These are phyloP conservation scores for Maudiozyma humilis DNA, from an alignment of 1,139 yeast genomes.

Conservation along the genomic window DNA sequence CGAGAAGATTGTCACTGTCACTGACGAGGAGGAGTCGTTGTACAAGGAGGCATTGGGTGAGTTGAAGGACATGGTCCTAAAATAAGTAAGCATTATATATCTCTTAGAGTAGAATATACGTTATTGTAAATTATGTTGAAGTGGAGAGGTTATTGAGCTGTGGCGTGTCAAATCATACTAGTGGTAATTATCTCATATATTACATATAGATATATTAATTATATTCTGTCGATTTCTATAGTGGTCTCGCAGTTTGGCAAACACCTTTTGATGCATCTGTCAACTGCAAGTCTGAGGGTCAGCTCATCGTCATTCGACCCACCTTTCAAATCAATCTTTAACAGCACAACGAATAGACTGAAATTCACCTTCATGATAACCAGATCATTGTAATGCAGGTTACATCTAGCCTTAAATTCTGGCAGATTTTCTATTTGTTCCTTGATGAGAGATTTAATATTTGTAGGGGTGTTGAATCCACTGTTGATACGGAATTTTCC, in stretches of 20 bases:
- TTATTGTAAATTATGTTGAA: too few species aligned
- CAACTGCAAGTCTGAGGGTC: slow-evolving; percentile 45
- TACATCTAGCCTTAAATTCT: slow-evolving; percentile 43
- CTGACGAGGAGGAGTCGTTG: slow-evolving; percentile 30
- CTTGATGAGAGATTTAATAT: slow-evolving; percentile 36
- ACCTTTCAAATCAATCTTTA: slow-evolving; percentile 53
- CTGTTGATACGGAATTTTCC: slow-evolving; percentile 16
- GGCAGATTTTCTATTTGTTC: slow-evolving; percentile 40
- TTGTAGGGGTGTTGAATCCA: slow-evolving; percentile 33
- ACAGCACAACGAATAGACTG: slow-evolving; percentile 47
- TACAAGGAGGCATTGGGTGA: slow-evolving; percentile 40
- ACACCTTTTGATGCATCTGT: slow-evolving; percentile 37
- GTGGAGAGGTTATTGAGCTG: too few species aligned
- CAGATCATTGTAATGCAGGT: slow-evolving; percentile 37
- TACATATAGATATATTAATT: background rate
- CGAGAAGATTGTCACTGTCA: slow-evolving; percentile 9
- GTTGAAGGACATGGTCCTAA: slow-evolving; percentile 35
- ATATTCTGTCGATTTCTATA: slow-evolving; percentile 43
- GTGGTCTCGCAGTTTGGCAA: slow-evolving; percentile 45
- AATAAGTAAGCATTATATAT: background rate
- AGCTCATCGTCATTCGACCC: slow-evolving; percentile 64
- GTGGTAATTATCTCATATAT: too few species aligned
- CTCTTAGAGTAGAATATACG: too few species aligned
- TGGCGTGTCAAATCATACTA: too few species aligned
- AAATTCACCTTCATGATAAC: slow-evolving; percentile 56